Conservation (phyloP, 768 basidiomycete species). For the Termitomyces sp. region DNA sequence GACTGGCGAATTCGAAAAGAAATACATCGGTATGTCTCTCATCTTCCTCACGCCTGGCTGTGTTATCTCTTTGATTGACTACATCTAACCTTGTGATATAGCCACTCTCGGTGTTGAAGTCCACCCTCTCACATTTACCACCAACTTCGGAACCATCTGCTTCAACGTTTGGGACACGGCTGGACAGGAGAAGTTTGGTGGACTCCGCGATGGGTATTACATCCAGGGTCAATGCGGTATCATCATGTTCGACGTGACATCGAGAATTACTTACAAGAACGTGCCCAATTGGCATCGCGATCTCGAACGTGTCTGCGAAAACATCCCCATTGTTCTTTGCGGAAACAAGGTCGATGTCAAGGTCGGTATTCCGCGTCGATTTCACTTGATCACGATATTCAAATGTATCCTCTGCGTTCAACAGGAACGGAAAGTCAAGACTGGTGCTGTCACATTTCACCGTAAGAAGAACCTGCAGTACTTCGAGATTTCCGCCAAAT, state of each 20-base stretch:
- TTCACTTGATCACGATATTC: slow-evolving; percentile 7
- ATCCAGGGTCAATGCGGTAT: slow-evolving; percentile 99
- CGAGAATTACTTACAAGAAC: slow-evolving; percentile 99
- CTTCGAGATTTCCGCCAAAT: slow-evolving; percentile 99
- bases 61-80: slow-evolving; percentile 11
- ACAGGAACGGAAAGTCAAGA: slow-evolving; percentile 99
- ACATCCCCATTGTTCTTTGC: slow-evolving; percentile 98
- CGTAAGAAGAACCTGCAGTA: slow-evolving; percentile 99
- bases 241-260: slow-evolving; percentile 99
- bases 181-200: slow-evolving; percentile 99
- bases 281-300: slow-evolving; percentile 99
- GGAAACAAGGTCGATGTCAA: slow-evolving; percentile 99
- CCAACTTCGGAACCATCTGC: slow-evolving; percentile 98
- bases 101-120: slow-evolving; percentile 99
- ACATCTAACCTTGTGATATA: slow-evolving; percentile 25
- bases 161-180: slow-evolving; percentile 99
- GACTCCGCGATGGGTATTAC: slow-evolving; percentile 94
- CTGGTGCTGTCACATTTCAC: slow-evolving; percentile 97
- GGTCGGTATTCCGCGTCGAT: slow-evolving; percentile 42
- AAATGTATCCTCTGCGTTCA: slow-evolving; percentile 1
- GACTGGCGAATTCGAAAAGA: slow-evolving; percentile 99
- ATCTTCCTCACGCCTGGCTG: slow-evolving; percentile 15
- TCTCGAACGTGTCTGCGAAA: slow-evolving; percentile 99
- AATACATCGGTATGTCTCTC: slow-evolving; percentile 82
- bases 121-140: slow-evolving; percentile 92